Base-by-base conservation (phyloP, 2,329 filamentous ascomycete species). In the Ophiostoma novo-ulmi region DNA sequence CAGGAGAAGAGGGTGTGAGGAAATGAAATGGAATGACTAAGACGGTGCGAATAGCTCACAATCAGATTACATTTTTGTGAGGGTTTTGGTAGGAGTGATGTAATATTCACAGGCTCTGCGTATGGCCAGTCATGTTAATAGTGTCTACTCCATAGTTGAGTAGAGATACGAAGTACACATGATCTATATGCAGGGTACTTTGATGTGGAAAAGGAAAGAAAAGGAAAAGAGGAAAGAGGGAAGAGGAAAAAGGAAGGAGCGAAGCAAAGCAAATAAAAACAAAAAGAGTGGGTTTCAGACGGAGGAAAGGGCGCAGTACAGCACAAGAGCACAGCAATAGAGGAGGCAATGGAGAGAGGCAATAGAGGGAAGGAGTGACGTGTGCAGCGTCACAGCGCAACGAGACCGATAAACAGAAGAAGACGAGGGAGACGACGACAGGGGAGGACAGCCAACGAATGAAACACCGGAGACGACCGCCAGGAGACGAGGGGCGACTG, bases 61-160 rank as follows among this genome's bases (percentile, higher is more conserved):
- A 20, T 48, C 52, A 58, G 6, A 20, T 17, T 48, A 8, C 17
- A 58, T 36, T 38, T 36, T 20, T 8, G 52, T 11, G 13, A 13
- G 22, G 44, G 44, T 7, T 48, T 17, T 63, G 13, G 58, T 13
- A 17, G 22, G 35, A 65, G 63, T 65, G 63, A 65, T 65, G 36
- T 36, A 6, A 65, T 39, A 65, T 65, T 39, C 63, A 65, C 63
- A 41, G 61, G 63, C 63, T n/a, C 63, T 65, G 63, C 63, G 63
- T 65, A 64, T 14, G 14, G 58, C 20, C 58, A 17, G 58, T 65
- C 63, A 65, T 65, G 38, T 36, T 22, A 36, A 63, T 35, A 58
- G 52, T 26, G 31, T 31, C 31, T 31, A 31, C 44, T 48, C 44
- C 44, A 48, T 48, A 48, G 41, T 48, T 7, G n/a, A 2, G 7